Base-by-base conservation (phyloP, 805 yeast species). In the Hanseniaspora valbyensis region DNA sequence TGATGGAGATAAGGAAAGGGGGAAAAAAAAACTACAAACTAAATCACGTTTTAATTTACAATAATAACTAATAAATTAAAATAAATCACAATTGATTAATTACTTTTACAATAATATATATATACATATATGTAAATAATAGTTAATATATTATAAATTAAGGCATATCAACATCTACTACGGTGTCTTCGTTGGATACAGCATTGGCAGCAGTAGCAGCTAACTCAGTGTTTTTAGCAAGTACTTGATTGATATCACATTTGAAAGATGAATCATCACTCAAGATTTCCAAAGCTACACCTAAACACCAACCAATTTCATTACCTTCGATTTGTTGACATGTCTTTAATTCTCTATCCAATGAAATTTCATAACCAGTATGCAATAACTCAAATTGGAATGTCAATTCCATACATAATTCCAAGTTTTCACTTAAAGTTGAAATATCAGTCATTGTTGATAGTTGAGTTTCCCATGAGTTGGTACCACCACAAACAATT, bases 241-340 rank as follows among this genome's bases (percentile, higher is more conserved):
- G 19, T 4, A 29, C 26, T 29, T 45, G 29, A 8, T 30, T n/a
- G 14, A 48, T 25, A 6, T 36, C 43, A 25, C 51, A 48, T 37
- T 48, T 39, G 29, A 48, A 48, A 9, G 51, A 48, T 13, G 44
- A 39, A 19, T 76, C 67, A 41, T 67, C 71, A 55, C 84, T 92
- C 57, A 92, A 72, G 58, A 92, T 70, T 8, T 97, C 97, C 59
- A 92, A 74, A 1, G 96, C 86, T 1, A 97, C 98, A 59, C 99
- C 99, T 52, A 92, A 72, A 71, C 97, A 92, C 99, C 99, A 92
- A 30, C 98, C 99, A 48, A 92, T 74, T 69, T 92, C 98, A 60
- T 86, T 88, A 61, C 80, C 78, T 48, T 80, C 83, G 58, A 92
- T 86, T 63, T 78, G 88, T 71, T 87, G 80, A 8, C 96, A 97